Percentiles rank a stretch among this genome's conserved stretches.
Conservation (phyloP, 768 basidiomycete genomes). For the Daedaleopsis sinensis region DNA sequence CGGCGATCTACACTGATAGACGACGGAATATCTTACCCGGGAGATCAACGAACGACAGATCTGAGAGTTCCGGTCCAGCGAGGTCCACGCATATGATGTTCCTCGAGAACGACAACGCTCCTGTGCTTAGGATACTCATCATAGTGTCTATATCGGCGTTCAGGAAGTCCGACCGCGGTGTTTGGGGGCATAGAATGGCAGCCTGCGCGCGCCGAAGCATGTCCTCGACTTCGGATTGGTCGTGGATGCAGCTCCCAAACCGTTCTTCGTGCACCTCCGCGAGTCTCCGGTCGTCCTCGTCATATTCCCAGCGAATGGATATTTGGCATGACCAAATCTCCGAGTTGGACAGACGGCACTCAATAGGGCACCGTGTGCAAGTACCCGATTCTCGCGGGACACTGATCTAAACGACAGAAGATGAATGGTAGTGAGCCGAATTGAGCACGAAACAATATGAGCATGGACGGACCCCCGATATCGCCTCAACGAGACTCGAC, state of each 20-base stretch:
- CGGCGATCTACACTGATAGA: no score
- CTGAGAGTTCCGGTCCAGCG: slow-evolving; percentile 32
- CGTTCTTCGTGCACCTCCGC: slow-evolving; percentile 28
- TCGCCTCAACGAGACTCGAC: slow-evolving; percentile 51
- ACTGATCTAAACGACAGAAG: slow-evolving; percentile 18
- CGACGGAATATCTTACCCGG: no score
- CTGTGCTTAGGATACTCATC: background rate
- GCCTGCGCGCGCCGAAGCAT: slow-evolving; percentile 63
- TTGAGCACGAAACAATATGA: no score
- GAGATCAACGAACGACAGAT: slow-evolving; percentile 37
- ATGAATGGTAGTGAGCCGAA: background rate
- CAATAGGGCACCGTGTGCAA: slow-evolving; percentile 47
- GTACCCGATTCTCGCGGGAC: slow-evolving; percentile 39
- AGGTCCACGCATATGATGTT: slow-evolving; percentile 35
- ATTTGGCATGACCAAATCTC: slow-evolving; percentile 37
- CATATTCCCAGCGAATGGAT: slow-evolving; percentile 45
- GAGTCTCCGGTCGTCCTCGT: slow-evolving; percentile 32
- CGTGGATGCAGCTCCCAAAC: slow-evolving; percentile 47
- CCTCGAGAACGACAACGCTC: slow-evolving; percentile 29
- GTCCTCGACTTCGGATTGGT: slow-evolving; percentile 50
- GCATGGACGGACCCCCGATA: slow-evolving; percentile 46
- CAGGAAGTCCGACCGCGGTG: background rate
- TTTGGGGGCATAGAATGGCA: slow-evolving; percentile 53
- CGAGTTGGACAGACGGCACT: slow-evolving; percentile 34
- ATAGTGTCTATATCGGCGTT: background rate